These are phyloP conservation scores for Scenedesmus sp. DNA, from an alignment of 163 green algal species.

Conservation along the genomic window DNA sequence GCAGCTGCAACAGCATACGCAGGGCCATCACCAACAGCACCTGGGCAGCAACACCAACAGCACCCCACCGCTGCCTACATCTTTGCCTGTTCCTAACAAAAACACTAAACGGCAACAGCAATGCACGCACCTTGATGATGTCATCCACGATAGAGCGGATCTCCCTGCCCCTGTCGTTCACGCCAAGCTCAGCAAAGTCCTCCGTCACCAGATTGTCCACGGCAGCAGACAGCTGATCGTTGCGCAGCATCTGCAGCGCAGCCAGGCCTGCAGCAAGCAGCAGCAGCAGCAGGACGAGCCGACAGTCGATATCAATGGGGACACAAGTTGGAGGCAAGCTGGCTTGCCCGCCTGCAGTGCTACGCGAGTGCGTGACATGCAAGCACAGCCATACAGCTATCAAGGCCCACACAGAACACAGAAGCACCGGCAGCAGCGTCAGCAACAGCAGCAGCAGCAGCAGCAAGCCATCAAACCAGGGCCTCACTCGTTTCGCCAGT, in stretches of 20 bases:
- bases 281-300: neutral
- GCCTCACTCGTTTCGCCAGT: slow-evolving; percentile 30
- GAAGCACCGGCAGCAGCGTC: neutral
- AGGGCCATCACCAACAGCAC: too few relatives aligned
- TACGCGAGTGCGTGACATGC: neutral
- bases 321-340: too few relatives aligned
- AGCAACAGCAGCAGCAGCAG: neutral
- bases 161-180: slow-evolving; percentile 34
- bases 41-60: neutral
- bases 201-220: slow-evolving; percentile 42
- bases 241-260: slow-evolving; percentile 33
- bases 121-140: slow-evolving; percentile 9
- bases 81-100: neutral
- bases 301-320: neutral
- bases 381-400: neutral
- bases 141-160: slow-evolving; percentile 36
- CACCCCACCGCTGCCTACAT: neutral
- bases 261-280: slow-evolving; percentile 3
- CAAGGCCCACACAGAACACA: neutral
- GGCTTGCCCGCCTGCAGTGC: too few relatives aligned
- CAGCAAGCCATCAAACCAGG: neutral
- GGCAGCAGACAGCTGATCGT: slow-evolving; percentile 22
- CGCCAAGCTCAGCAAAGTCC: slow-evolving; percentile 46
- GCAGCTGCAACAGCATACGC: too few relatives aligned
- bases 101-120: neutral